These are phyloP conservation scores for Medicago lupulina DNA, from an alignment of 306 rosid species.

Conservation along the genomic window DNA sequence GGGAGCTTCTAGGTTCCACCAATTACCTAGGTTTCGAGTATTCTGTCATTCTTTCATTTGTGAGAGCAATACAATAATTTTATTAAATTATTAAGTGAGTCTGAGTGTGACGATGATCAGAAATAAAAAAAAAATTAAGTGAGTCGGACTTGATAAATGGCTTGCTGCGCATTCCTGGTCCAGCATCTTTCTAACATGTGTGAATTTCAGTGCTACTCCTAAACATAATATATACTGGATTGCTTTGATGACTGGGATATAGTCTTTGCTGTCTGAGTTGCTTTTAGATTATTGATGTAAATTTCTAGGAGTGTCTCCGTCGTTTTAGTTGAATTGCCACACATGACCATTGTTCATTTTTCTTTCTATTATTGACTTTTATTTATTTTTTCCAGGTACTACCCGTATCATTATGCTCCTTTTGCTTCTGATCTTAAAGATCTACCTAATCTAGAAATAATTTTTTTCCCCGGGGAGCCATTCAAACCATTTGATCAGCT, in stretches of 20 bases:
- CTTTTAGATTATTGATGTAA: conserved; percentile 3
- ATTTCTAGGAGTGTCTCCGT: not conserved
- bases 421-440: conserved; percentile 94
- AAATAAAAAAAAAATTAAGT: not conserved
- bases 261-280: conserved; percentile 19
- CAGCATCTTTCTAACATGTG: not conserved
- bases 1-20: not conserved
- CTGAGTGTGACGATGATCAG: no score
- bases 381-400: conserved; percentile 76
- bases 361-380: conserved; percentile 26
- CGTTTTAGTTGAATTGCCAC: conserved; percentile 29
- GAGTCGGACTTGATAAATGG: conserved; percentile 15
- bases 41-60: not conserved
- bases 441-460: conserved; percentile 78
- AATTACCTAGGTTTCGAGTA: not conserved
- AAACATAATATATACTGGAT: not conserved
- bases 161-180: conserved; percentile 19
- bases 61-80: not conserved
- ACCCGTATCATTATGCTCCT: conserved; percentile 98
- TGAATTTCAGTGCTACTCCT: conserved; percentile 2
- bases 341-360: conserved; percentile 21
- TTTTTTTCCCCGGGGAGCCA: conserved; percentile 80
- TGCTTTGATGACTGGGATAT: conserved; percentile 30
- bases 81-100: conserved; percentile 8
- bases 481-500: conserved; percentile 98